Percentiles rank a stretch among this genome's conserved stretches.
These are phyloP conservation scores for Tricladium varicosporioides DNA, from an alignment of 2,329 filamentous ascomycete genomes.

Conservation along the genomic window DNA sequence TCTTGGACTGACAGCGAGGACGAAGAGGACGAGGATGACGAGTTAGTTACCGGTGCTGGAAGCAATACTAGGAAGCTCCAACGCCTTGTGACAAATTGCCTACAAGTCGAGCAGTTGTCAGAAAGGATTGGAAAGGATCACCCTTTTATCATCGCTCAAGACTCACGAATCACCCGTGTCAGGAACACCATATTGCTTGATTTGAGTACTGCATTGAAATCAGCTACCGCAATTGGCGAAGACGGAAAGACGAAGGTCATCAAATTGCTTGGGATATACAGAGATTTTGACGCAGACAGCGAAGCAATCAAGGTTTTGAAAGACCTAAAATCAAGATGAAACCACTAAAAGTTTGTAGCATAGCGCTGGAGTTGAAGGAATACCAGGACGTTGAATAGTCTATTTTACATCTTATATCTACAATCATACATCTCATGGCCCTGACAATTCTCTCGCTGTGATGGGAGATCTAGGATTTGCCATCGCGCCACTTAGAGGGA, in stretches of 20 bases:
- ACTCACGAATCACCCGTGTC: conserved; percentile 53
- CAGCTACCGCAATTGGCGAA: conserved; percentile 45
- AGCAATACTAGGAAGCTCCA: conserved; percentile 41
- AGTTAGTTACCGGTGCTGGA: conserved; percentile 26
- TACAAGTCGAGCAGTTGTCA: conserved; percentile 51
- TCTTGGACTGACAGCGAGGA: conserved; percentile 40
- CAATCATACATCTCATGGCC: conserved; percentile 37
- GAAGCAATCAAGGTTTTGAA: conserved; percentile 54
- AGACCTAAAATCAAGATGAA: conserved; percentile 26
- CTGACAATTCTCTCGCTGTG: conserved; percentile 50
- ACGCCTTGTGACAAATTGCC: conserved; percentile 56
- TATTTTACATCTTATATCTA: conserved; percentile 40
- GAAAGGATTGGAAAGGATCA: conserved; percentile 53
- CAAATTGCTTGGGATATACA: conserved; percentile 58
- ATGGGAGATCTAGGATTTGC: conserved; percentile 58
- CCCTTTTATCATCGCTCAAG: conserved; percentile 60
- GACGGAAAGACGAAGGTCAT: conserved; percentile 44
- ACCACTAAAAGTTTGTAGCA: conserved; percentile 33
- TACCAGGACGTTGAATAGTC: conserved; percentile 30
- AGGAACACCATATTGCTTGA: conserved; percentile 63
- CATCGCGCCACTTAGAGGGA: conserved; percentile 82
- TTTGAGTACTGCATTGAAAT: conserved; percentile 60
- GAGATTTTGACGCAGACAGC: conserved; percentile 56
- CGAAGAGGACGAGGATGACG: conserved; percentile 37
- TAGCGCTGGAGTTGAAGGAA: conserved; percentile 45